A percentile compares a stretch with the other conserved stretches of the same genome.
Conservation (phyloP, 2,329 filamentous ascomycete genomes). For the Clonostachys byssicola region DNA sequence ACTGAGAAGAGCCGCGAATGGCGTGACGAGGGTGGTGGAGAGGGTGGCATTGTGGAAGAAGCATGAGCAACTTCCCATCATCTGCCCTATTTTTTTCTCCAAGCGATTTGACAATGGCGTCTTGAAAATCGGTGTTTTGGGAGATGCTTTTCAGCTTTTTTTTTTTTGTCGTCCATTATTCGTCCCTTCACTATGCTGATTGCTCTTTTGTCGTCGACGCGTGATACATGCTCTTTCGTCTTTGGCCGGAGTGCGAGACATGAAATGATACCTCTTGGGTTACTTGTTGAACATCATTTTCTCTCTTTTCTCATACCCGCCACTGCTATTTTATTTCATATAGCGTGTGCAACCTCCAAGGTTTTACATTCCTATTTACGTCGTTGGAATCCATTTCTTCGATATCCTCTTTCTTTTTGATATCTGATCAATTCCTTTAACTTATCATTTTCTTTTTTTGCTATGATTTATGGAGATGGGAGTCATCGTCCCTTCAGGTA, state of each 20-base stretch:
- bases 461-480: background rate
- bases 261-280: background rate
- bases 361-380: no score
- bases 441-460: background rate
- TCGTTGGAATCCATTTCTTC: no score
- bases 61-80: slow-evolving; percentile 28
- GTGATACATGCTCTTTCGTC: background rate
- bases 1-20: slow-evolving; percentile 85
- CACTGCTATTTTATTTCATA: background rate
- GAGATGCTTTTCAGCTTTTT: slow-evolving; percentile 1
- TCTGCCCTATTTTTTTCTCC: no score
- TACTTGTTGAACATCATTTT: background rate
- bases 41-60: slow-evolving; percentile 59
- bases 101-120: no score
- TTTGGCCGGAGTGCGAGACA: background rate
- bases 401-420: background rate
- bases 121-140: no score
- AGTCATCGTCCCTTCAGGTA: background rate
- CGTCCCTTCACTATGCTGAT: background rate
- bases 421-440: background rate
- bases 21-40: slow-evolving; percentile 81
- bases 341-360: background rate
- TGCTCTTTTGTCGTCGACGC: no score
- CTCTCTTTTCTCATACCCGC: slow-evolving; percentile 1
- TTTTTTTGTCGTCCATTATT: slow-evolving; percentile 4